Percentiles rank a stretch among this genome's conserved stretches.
phyloP scores from a whole-genome alignment of 2,329 filamentous ascomycete species.

The Pseudogymnoascus sp. region DNA sequence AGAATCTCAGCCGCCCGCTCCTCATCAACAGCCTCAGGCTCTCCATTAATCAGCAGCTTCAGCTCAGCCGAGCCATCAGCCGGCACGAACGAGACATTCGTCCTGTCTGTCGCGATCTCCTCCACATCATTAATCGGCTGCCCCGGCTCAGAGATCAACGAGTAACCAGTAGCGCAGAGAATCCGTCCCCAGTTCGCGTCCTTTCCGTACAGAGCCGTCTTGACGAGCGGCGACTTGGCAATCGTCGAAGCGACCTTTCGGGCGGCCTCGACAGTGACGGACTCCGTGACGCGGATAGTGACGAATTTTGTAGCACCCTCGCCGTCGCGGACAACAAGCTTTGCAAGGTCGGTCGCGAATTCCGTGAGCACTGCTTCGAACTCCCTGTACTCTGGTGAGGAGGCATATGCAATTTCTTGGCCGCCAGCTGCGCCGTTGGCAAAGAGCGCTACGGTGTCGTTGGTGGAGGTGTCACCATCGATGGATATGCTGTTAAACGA shows the following conservation, averaged over 20 bases:
- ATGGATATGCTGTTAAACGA: slow-evolving; percentile 97
- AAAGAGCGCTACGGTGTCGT: slow-evolving; percentile 90
- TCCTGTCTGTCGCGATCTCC: slow-evolving; percentile 59
- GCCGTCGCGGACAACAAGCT: slow-evolving; percentile 90
- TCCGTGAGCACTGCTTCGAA: slow-evolving; percentile 64
- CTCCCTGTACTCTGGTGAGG: slow-evolving; percentile 56
- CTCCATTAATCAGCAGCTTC: slow-evolving; percentile 68
- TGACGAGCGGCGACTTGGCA: slow-evolving; percentile 85
- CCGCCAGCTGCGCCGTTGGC: slow-evolving; percentile 90
- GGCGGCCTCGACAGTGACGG: slow-evolving; percentile 60
- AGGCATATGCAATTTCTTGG: slow-evolving; percentile 46
- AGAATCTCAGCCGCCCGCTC: slow-evolving; percentile 68
- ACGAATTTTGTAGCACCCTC: slow-evolving; percentile 98
- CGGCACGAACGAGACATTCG: slow-evolving; percentile 71
- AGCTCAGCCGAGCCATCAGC: slow-evolving; percentile 69
- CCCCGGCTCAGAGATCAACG: slow-evolving; percentile 52
- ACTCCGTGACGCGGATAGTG: slow-evolving; percentile 75
- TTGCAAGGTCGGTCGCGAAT: slow-evolving; percentile 77
- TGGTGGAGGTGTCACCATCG: slow-evolving; percentile 94
- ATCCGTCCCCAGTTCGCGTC: slow-evolving; percentile 99
- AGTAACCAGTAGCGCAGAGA: slow-evolving; percentile 86
- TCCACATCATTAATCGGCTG: slow-evolving; percentile 50
- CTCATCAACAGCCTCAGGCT: slow-evolving; percentile 75
- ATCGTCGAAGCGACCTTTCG: slow-evolving; percentile 79
- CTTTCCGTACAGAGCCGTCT: slow-evolving; percentile 92